Evolutionary conservation across 352 stramenopile species (phyloP), one percentile per base, ranked within the genome.

Genomic region (Globisporangium acanthophoron): DNA sequence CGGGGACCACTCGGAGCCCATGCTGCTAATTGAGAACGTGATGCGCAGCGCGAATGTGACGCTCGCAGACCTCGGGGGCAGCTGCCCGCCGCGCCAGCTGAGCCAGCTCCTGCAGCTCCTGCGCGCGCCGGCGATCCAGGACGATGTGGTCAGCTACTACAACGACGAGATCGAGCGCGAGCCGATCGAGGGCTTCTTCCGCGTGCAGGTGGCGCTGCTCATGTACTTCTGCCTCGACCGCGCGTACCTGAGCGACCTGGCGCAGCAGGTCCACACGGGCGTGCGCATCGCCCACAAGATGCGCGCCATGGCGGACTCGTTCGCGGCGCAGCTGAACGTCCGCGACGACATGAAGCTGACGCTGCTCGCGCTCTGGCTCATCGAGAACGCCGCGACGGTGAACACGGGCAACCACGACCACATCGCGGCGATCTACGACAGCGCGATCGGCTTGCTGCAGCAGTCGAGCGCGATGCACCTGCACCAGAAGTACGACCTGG

Each of bases 281-380:
- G 43, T 57, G 21, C 73, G 74, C 11, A 78, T 93, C 50, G 76
- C 79, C 50, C 70, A 76, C 27, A 82, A 84, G 62, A 88, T 88
- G 73, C 64, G 72, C 0, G 73, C 67, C 18, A 63, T 90, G 24
- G 80, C 78, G 13, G 77, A 90, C 52, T 90, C 83, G 20, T 80
- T 91, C 52, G 79, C 78, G 3, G 78, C 79, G 15, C 73, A 88
- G 51, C 70, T 93, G 29, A 84, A 66, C 58, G 80, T 93, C 2
- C 83, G 79, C 13, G 78, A 90, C 45, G 81, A 93, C 66, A 93
- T 93, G 80, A 89, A 89, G 60, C 62, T 87, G 58, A 93, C 78
- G 37, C 67, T 93, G 31, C 44, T 91, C 8, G 84, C 84, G 39
- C 65, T 93, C 21, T 93, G 84, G 84, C 59, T 93, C 27, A 70